phyloP scores from a whole-genome alignment of 2,329 filamentous ascomycete species.

The Penicillium sp. region DNA sequence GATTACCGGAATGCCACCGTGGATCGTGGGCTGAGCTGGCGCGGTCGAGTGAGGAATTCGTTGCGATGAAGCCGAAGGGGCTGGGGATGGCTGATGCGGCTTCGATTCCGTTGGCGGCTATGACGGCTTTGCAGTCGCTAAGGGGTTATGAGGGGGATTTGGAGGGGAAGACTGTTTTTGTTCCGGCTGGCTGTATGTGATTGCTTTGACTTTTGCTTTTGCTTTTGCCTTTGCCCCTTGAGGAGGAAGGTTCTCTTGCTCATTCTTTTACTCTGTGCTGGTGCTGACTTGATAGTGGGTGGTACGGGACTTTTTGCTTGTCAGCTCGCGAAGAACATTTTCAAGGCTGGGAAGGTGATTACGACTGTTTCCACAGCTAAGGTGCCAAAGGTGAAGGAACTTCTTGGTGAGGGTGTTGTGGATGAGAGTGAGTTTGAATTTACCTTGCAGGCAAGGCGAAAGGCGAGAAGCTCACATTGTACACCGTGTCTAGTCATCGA shows the following conservation, averaged over 20 bases:
- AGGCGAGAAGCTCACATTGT: conserved; percentile 1
- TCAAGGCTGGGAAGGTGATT: conserved; percentile 55
- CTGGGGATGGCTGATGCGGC: conserved; percentile 48
- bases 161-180: conserved; percentile 56
- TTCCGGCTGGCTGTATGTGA: conserved; percentile 49
- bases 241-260: too few relatives aligned
- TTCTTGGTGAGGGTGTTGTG: conserved; percentile 49
- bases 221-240: too few relatives aligned
- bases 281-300: conserved; percentile 39
- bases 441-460: too few relatives aligned
- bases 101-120: conserved; percentile 44
- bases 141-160: conserved; percentile 47
- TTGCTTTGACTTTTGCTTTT: neutral
- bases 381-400: conserved; percentile 49
- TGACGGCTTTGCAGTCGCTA: conserved; percentile 53
- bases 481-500: too few relatives aligned
- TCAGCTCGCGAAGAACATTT: conserved; percentile 57
- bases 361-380: conserved; percentile 59
- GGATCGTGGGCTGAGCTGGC: conserved; percentile 44
- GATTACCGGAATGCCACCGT: conserved; percentile 34
- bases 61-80: conserved; percentile 45
- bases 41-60: conserved; percentile 34
- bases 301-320: conserved; percentile 52
- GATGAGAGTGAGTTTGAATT: conserved; percentile 41
- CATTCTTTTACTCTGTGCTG: too few relatives aligned